Evolutionary conservation across 2,329 filamentous ascomycete genomes (phyloP).

Genomic region (Rachicladosporium sp.): DNA sequence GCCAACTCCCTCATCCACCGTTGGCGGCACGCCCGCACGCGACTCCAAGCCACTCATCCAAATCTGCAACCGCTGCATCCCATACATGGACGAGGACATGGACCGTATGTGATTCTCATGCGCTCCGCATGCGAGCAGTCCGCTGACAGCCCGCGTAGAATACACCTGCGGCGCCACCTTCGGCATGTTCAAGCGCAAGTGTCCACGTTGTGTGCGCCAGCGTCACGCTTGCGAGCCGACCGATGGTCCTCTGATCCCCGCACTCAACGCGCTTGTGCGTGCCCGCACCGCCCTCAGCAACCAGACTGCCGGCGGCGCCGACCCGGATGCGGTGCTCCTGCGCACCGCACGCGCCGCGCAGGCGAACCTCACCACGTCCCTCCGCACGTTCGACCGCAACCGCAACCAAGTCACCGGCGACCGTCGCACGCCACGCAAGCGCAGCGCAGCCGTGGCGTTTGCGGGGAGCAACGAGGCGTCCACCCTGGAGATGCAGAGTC

Average conservation of each 20-base stretch:
- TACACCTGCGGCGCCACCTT: not conserved
- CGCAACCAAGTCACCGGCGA: not conserved
- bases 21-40: no score
- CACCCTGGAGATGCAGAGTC: not conserved
- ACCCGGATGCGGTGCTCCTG: not conserved
- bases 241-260: not conserved
- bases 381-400: not conserved
- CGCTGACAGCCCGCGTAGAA: not conserved
- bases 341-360: not conserved
- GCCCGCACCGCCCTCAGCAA: not conserved
- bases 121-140: not conserved
- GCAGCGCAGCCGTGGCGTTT: not conserved
- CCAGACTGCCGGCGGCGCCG: not conserved
- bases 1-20: no score
- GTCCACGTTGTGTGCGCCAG: not conserved
- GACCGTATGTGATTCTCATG: not conserved
- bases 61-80: slow-evolving; percentile 1
- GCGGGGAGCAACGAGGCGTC: not conserved
- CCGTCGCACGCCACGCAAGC: slow-evolving; percentile 1
- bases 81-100: not conserved
- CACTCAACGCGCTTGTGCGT: not conserved
- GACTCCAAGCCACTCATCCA: not conserved
- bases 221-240: not conserved
- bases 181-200: not conserved
- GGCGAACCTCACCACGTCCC: not conserved